Percentiles rank a stretch among this genome's conserved stretches.
Evolutionary conservation across 2,329 filamentous ascomycete genomes (phyloP).

Genomic region (Elsinoe arachidis): DNA sequence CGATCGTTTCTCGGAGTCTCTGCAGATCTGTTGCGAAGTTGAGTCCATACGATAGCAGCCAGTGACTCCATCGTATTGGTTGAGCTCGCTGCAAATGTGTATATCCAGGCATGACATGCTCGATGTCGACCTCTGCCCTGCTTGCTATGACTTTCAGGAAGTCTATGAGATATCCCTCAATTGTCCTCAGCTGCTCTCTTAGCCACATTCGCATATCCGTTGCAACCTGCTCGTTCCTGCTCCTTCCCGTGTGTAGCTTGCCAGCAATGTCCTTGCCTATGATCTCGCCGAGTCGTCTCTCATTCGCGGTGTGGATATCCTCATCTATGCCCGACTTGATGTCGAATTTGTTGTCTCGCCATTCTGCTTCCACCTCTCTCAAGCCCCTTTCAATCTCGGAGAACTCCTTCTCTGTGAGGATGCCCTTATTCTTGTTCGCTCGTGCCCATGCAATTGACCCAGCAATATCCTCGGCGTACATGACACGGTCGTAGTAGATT

Average conservation of each 20-base stretch:
- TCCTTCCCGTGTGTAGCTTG: conserved; percentile 81
- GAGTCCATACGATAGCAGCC: conserved; percentile 66
- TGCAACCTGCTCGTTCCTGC: conserved; percentile 82
- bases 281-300: conserved; percentile 58
- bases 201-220: conserved; percentile 89
- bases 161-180: conserved; percentile 60
- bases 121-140: conserved; percentile 66
- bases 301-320: conserved; percentile 49
- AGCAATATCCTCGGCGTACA: conserved; percentile 72
- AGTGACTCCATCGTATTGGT: conserved; percentile 74
- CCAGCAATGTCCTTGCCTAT: conserved; percentile 78
- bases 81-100: conserved; percentile 78
- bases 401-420: conserved; percentile 67
- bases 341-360: conserved; percentile 37
- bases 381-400: conserved; percentile 64
- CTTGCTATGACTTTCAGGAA: conserved; percentile 61
- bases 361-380: conserved; percentile 45
- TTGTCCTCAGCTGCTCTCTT: conserved; percentile 59
- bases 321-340: conserved; percentile 42
- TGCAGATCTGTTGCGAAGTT: conserved; percentile 67
- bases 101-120: conserved; percentile 77
- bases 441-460: conserved; percentile 75
- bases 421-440: conserved; percentile 66
- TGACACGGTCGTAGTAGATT: conserved; percentile 67
- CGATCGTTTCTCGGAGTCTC: conserved; percentile 62